These are phyloP conservation scores for Pythium phragmiticola DNA, from an alignment of 352 stramenopile genomes.

Conservation along the genomic window DNA sequence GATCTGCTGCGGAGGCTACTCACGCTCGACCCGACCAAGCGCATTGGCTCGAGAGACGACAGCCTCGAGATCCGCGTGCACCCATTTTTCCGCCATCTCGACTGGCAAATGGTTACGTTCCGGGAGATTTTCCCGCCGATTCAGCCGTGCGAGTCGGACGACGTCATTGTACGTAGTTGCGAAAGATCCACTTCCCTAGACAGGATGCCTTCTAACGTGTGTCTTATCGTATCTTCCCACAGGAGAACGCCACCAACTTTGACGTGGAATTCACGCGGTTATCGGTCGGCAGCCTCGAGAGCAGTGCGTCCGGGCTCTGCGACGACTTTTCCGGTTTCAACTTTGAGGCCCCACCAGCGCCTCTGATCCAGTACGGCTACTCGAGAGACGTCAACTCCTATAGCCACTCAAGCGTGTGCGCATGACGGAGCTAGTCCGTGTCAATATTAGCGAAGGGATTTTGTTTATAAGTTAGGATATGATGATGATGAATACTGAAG, in stretches of 20 bases:
- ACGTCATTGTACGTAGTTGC: slow-evolving; percentile 43
- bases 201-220: background rate
- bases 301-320: slow-evolving; percentile 12
- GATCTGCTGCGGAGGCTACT: slow-evolving; percentile 57
- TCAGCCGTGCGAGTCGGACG: slow-evolving; percentile 46
- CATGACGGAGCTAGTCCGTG: slow-evolving; percentile 8
- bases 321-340: slow-evolving; percentile 90
- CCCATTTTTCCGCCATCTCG: slow-evolving; percentile 57
- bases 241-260: slow-evolving; percentile 82
- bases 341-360: slow-evolving; percentile 54
- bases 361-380: slow-evolving; percentile 62
- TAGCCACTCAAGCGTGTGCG: slow-evolving; percentile 23
- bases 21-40: slow-evolving; percentile 38
- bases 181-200: background rate
- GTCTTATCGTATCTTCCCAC: background rate
- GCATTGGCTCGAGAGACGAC: slow-evolving; percentile 51
- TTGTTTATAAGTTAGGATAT: too few relatives aligned
- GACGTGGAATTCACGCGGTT: slow-evolving; percentile 79
- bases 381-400: slow-evolving; percentile 34
- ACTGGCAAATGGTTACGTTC: slow-evolving; percentile 71
- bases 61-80: slow-evolving; percentile 60
- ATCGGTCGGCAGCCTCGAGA: slow-evolving; percentile 48
- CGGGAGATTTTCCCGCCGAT: slow-evolving; percentile 60
- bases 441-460: too few relatives aligned
- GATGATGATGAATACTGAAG: too few relatives aligned